Percentiles rank a stretch among this genome's conserved stretches.
Evolutionary conservation across 805 yeast species (phyloP).

Genomic region (Metschnikowia reukaufii): DNA sequence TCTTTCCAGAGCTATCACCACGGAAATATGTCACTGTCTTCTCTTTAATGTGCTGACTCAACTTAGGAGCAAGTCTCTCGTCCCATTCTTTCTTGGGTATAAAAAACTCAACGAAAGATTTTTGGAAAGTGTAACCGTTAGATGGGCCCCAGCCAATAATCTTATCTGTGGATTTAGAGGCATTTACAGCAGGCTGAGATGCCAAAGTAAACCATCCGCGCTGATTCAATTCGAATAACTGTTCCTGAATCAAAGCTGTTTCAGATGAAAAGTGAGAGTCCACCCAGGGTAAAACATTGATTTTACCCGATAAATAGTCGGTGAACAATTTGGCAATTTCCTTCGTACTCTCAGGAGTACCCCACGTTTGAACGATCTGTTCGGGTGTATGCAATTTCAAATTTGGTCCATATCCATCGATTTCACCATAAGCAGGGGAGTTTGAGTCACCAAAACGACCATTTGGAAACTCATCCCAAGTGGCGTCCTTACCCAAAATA

Average conservation of each 20-base stretch:
- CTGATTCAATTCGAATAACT: slow-evolving; percentile 74
- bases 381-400: slow-evolving; percentile 66
- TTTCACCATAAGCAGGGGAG: slow-evolving; percentile 97
- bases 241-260: slow-evolving; percentile 90
- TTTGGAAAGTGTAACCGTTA: slow-evolving; percentile 86
- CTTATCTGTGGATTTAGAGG: slow-evolving; percentile 72
- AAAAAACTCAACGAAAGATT: slow-evolving; percentile 84
- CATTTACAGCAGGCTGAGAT: slow-evolving; percentile 93
- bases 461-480: slow-evolving; percentile 97
- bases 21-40: slow-evolving; percentile 70
- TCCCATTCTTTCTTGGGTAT: slow-evolving; percentile 75
- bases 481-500: slow-evolving; percentile 80
- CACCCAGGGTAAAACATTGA: slow-evolving; percentile 87
- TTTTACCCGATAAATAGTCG: slow-evolving; percentile 69
- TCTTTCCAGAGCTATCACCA: slow-evolving; percentile 60
- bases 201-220: slow-evolving; percentile 82
- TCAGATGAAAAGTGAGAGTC: slow-evolving; percentile 85
- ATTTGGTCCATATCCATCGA: slow-evolving; percentile 95
- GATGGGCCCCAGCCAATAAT: slow-evolving; percentile 98
- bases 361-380: slow-evolving; percentile 77
- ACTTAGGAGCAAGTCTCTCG: slow-evolving; percentile 47
- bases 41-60: slow-evolving; percentile 37
- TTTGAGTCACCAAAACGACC: slow-evolving; percentile 95
- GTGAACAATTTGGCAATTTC: slow-evolving; percentile 71
- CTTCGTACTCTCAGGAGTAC: slow-evolving; percentile 56